Evolutionary conservation across 2,329 filamentous ascomycete genomes (phyloP), one percentile per base, ranked within the genome.

Genomic region (Penicillium sp.): DNA sequence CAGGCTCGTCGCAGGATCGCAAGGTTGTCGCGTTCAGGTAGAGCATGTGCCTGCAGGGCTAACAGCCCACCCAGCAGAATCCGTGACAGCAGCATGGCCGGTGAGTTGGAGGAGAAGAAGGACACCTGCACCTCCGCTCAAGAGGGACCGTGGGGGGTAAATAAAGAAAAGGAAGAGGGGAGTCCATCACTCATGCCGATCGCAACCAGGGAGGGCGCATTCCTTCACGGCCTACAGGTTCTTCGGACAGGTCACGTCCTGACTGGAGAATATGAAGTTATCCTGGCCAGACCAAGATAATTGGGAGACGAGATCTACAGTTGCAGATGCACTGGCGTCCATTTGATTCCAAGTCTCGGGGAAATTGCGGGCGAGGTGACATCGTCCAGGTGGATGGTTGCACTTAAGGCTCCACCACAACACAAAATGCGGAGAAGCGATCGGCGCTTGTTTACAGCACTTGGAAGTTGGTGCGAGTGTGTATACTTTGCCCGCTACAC

Each of bases 1-100:
- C 88, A 91, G 45, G 83, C 85, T 60, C 72, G 70, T 58, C 69
- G 70, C 31, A 74, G 61, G 54, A 76, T 61, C 15, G 67, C 65
- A 20, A 68, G 65, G 20, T 69, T 64, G 45, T 75, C 68, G 34
- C 61, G 69, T 54, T 50, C 60, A 35, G 64, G 60, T 17, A 66
- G 39, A 5, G 63, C 66, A 37, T 51, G 43, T 20, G 57, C 60
- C 54, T 66, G 60, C 3, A 63, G 47, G 17, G 55, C 59, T 54
- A 69, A n/a, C 25, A 67, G 57, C 4, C 59, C 55, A 15, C 61
- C 55, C 17, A 57, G 43, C 20, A 69, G 52, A 4, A 65, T 38
- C 1, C 56, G 47, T 7, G 58, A 61, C 22, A 62, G 41, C 47
- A 39, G 52, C 67, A 69, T 69, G 43, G 39, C 47, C 17, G 28